Base-by-base conservation (phyloP, 306 rosid genomes). In the Acacia confusa region DNA sequence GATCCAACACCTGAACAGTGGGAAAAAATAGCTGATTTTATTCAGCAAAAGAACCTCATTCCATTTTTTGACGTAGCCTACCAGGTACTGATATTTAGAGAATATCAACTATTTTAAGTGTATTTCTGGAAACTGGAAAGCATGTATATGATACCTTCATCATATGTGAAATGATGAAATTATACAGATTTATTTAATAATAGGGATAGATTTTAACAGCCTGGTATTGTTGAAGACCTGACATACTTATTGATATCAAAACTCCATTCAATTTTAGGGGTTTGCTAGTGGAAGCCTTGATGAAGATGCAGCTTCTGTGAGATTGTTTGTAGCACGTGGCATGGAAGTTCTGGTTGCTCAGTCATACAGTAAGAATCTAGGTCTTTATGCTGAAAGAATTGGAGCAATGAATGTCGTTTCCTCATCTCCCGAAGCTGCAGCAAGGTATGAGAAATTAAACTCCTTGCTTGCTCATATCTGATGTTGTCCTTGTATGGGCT, bases 261-360 rank as follows among this genome's bases (percentile, higher is more conserved):
- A 82, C 69, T 32, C 70, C n/a, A 32, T 41, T 79, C 40, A 83
- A 28, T 72, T 87, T 70, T 80, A 95, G 99, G 99, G 99, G 25
- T 95, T 95, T 91, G 99, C 99, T 77, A 95, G 99, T 89, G 98
- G 98, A 87, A 95, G 99, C 89, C 91, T 95, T 69, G 99, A 93
- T 82, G 89, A 53, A 58, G 99, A 93, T 87, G 97, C 98, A 69
- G 78, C 94, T 14, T 90, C 98, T 50, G 98, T 95, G 86, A 87
- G 99, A 90, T 82, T 89, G 85, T 95, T 95, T 88, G 97, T 91
- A 66, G 86, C 92, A 57, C 93, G 97, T 74, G 98, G 97, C 58
- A 79, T 93, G 93, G 99, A 95, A 88, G 88, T 93, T 78, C 89
- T 95, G 72, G 91, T 95, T 25, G 99, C 97, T 78, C 99, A 95